Evolutionary conservation across 352 stramenopile genomes (phyloP).

Genomic region (Pythium grandisporangium): DNA sequence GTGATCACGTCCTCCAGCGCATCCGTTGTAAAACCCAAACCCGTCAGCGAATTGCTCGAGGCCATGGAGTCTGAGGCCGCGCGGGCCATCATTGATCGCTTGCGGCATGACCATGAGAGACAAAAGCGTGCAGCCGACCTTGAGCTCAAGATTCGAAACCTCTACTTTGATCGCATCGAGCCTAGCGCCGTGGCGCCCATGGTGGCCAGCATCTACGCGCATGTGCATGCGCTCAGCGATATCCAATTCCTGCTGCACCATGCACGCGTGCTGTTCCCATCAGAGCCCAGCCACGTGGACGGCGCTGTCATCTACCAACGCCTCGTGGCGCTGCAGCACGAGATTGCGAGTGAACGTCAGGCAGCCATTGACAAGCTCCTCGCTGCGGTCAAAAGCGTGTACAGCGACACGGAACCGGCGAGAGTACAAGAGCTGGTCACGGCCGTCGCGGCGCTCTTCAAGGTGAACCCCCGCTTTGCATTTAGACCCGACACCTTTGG

Average conservation of each 20-base stretch:
- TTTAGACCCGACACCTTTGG: too few relatives aligned
- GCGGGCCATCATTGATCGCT: conserved; percentile 23
- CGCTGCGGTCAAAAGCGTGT: conserved; percentile 43
- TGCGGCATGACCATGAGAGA: conserved; percentile 40
- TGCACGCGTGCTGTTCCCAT: conserved; percentile 59
- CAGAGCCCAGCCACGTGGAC: conserved; percentile 51
- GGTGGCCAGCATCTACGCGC: conserved; percentile 71
- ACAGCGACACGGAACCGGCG: conserved; percentile 73
- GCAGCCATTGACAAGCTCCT: conserved; percentile 65
- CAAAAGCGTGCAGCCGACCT: conserved; percentile 80
- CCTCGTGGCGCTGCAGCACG: conserved; percentile 52
- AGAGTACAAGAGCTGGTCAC: conserved; percentile 42
- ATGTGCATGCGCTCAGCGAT: conserved; percentile 60
- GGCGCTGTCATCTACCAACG: conserved; percentile 38
- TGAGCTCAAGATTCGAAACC: conserved; percentile 82
- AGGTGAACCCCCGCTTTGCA: conserved; percentile 37
- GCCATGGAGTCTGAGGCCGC: conserved; percentile 18
- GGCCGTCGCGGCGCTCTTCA: conserved; percentile 61
- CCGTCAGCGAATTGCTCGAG: conserved; percentile 14
- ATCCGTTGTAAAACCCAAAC: too few relatives aligned
- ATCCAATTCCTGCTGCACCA: conserved; percentile 80
- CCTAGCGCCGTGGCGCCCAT: conserved; percentile 66
- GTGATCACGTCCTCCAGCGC: too few relatives aligned
- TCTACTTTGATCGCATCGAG: conserved; percentile 89
- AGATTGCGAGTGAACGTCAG: conserved; percentile 49